These are phyloP conservation scores for Zymoseptoria ardabiliae DNA, from an alignment of 2,329 filamentous ascomycete species.

Conservation along the genomic window DNA sequence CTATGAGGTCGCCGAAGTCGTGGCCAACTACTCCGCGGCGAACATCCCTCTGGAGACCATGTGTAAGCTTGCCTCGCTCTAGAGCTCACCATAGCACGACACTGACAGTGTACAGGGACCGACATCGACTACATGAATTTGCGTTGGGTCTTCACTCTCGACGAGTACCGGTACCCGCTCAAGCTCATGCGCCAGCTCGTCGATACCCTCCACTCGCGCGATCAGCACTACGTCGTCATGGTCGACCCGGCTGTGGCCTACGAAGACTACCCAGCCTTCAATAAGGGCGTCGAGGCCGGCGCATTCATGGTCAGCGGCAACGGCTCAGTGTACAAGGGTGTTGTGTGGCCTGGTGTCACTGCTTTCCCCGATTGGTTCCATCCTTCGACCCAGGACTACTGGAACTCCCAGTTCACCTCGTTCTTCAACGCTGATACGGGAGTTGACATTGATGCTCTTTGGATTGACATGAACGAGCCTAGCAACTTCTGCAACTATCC, in stretches of 20 bases:
- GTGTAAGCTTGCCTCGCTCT: constrained; percentile 34
- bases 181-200: constrained; percentile 55
- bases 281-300: constrained; percentile 52
- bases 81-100: constrained; percentile 41
- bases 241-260: constrained; percentile 59
- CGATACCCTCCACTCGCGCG: constrained; percentile 44
- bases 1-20: constrained; percentile 58
- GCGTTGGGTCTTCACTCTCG: constrained; percentile 56
- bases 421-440: constrained; percentile 60
- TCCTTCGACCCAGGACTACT: constrained; percentile 56
- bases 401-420: constrained; percentile 58
- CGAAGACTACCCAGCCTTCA: constrained; percentile 49
- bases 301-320: constrained; percentile 50
- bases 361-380: constrained; percentile 61
- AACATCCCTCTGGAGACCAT: constrained; percentile 64
- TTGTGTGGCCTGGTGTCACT: constrained; percentile 64
- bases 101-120: constrained; percentile 29
- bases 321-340: constrained; percentile 51
- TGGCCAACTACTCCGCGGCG: constrained; percentile 57
- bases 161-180: constrained; percentile 57
- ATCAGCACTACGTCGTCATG: constrained; percentile 51
- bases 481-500: constrained; percentile 47
- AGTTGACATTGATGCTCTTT: constrained; percentile 65
- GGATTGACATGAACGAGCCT: constrained; percentile 63
- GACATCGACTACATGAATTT: constrained; percentile 34